Percentiles rank a stretch among this genome's conserved stretches.
These are phyloP conservation scores for Boletus barrowsii DNA, from an alignment of 768 basidiomycete species.

Conservation along the genomic window DNA sequence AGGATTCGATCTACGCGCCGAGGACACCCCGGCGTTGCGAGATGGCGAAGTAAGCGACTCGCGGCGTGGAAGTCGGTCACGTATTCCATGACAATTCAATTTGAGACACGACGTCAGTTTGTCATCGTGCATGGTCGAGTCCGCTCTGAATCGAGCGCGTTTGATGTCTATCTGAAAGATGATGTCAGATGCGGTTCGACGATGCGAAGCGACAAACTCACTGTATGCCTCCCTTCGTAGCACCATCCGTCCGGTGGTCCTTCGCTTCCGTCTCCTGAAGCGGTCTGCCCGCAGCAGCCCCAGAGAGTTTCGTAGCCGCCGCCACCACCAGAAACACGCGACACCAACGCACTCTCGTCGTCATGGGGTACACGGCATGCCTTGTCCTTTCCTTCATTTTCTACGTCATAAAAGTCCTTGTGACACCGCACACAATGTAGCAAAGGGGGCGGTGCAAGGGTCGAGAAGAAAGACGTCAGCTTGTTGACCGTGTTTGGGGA, in stretches of 20 bases:
- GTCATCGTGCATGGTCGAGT: slow-evolving; percentile 63
- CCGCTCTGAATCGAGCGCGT: slow-evolving; percentile 76
- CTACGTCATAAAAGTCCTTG: slow-evolving; percentile 63
- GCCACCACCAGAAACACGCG: slow-evolving; percentile 44
- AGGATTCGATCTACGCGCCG: slow-evolving; percentile 21
- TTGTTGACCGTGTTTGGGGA: slow-evolving; percentile 41
- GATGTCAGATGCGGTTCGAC: not conserved
- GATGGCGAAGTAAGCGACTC: not conserved
- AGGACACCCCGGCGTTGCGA: slow-evolving; percentile 5
- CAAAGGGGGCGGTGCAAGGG: slow-evolving; percentile 61
- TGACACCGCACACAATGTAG: slow-evolving; percentile 79
- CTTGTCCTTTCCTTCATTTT: slow-evolving; percentile 58
- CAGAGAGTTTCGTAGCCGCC: slow-evolving; percentile 51
- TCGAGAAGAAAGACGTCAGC: slow-evolving; percentile 57
- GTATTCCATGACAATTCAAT: slow-evolving; percentile 51
- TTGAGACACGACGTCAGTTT: slow-evolving; percentile 61
- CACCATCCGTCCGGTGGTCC: slow-evolving; percentile 88
- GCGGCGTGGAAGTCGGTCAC: slow-evolving; percentile 16
- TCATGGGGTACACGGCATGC: slow-evolving; percentile 73
- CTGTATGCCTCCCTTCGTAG: slow-evolving; percentile 79
- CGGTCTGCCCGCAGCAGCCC: slow-evolving; percentile 70
- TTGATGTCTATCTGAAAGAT: slow-evolving; percentile 58
- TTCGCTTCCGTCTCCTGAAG: slow-evolving; percentile 75
- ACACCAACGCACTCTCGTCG: slow-evolving; percentile 76
- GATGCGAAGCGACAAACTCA: slow-evolving; percentile 13